These are phyloP conservation scores for Mediolabrus comicus DNA, from an alignment of 108 stramenopile genomes.

Conservation along the genomic window DNA sequence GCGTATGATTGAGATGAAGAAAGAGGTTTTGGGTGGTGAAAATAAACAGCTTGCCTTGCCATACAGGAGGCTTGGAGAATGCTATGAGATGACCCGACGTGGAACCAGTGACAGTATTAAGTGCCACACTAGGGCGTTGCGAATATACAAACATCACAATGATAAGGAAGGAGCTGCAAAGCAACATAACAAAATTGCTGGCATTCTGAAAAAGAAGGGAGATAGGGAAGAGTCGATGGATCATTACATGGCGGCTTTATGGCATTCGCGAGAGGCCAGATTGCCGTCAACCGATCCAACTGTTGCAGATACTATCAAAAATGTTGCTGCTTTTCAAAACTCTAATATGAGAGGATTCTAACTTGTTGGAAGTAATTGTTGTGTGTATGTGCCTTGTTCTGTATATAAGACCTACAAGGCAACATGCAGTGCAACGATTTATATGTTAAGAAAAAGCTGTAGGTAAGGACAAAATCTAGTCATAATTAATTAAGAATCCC, in stretches of 20 bases:
- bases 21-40: conserved; percentile 17
- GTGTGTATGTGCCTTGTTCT: background rate
- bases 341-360: background rate
- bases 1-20: conserved; percentile 13
- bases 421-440: too few relatives aligned
- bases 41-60: conserved; percentile 24
- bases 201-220: conserved; percentile 26
- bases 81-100: conserved; percentile 9
- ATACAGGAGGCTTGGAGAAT: conserved; percentile 31
- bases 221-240: conserved; percentile 35
- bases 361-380: background rate
- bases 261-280: conserved; percentile 40
- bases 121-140: conserved; percentile 35
- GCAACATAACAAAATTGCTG: conserved; percentile 43
- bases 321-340: conserved; percentile 34
- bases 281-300: conserved; percentile 36
- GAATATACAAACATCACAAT: conserved; percentile 38
- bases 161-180: conserved; percentile 37
- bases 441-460: too few relatives aligned
- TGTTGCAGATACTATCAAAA: conserved; percentile 48
- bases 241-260: conserved; percentile 44
- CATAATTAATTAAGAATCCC: too few relatives aligned
- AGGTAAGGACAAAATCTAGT: too few relatives aligned
- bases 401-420: too few relatives aligned
- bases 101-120: conserved; percentile 6